Evolutionary conservation across 768 basidiomycete species (phyloP), one percentile per base, ranked within the genome.

Genomic region (Hemileccinum rubropunctum): DNA sequence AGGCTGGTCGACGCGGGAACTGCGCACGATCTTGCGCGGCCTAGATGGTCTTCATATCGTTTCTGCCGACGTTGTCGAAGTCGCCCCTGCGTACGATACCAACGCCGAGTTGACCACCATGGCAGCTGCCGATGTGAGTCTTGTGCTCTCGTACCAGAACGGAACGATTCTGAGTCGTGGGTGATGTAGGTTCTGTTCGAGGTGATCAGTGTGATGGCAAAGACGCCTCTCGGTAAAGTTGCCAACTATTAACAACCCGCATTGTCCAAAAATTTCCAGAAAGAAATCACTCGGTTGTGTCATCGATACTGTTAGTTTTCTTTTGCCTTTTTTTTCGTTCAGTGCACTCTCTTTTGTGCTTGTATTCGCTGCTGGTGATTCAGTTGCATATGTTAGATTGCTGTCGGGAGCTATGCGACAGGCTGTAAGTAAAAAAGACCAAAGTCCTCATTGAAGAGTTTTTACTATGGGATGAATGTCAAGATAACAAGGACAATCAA

Each of bases 31-130:
- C 59, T 67, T 91, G 50, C 74, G 88, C 42, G 88, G 89, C 17
- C 68, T 92, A 13, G 83, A 84, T 47, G 88, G 88, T 13, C 73
- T 91, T 44, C 73, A 81, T 51, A 83, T 92, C 52, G 86, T 91
- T 40, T 88, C 83, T 33, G 86, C 84, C 9, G 90, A 92, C 62
- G 80, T 92, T 38, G 90, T 92, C 40, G 90, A 92, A 63, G 90
- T 91, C 20, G 84, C 87, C 1, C 90, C 89, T 14, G 86, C 88
- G 6, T 89, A 91, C 61, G 88, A 89, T 51, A 76, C 75, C 11
- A 82, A 81, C 50, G 82, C 80, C 13, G 82, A 83, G 58, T 70
- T 80, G 47, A 83, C 82, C 4, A 79, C 80, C 11, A 79, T 83
- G 74, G 80, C 81, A 2, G 82, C 82, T 23, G 82, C 81, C 0